Evolutionary conservation across 371 early-diverging fungal genomes (phyloP).

Genomic region (Apophysomyces elegans): DNA sequence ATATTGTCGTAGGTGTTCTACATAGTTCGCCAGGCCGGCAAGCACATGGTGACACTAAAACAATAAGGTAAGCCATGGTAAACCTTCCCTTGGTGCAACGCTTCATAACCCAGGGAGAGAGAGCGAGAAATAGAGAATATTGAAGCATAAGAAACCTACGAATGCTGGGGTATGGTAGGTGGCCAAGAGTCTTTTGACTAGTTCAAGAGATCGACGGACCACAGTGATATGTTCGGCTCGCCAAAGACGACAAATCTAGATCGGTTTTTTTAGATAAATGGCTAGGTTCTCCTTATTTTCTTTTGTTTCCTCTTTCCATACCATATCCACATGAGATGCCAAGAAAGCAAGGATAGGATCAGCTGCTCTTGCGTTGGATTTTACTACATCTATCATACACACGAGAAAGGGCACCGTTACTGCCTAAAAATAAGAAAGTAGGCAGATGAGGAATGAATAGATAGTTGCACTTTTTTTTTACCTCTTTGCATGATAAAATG

Average conservation of each 20-base stretch:
- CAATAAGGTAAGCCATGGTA: too few species aligned
- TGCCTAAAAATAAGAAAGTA: not conserved
- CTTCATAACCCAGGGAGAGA: too few species aligned
- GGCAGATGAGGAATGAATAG: too few species aligned
- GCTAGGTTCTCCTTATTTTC: not conserved
- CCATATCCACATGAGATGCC: not conserved
- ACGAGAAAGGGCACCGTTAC: conserved; percentile 17
- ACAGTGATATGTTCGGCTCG: conserved; percentile 19
- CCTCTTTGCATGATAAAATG: not conserved
- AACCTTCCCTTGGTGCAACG: too few species aligned
- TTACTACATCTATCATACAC: conserved; percentile 22
- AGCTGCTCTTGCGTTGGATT: conserved; percentile 8
- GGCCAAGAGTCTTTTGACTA: not conserved
- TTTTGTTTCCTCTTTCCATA: not conserved
- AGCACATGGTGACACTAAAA: not conserved
- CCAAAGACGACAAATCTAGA: conserved; percentile 16
- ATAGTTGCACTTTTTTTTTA: not conserved
- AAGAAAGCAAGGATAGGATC: conserved; percentile 4
- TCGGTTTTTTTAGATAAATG: not conserved
- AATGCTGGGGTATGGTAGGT: not conserved
- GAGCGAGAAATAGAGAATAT: too few species aligned
- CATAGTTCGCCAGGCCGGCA: not conserved
- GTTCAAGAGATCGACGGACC: conserved; percentile 26
- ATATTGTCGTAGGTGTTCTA: conserved; percentile 1
- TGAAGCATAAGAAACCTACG: too few species aligned